A percentile compares a stretch with the other conserved stretches of the same genome.
Conservation (phyloP, 768 basidiomycete genomes). For the Dioszegia aurantiaca region DNA sequence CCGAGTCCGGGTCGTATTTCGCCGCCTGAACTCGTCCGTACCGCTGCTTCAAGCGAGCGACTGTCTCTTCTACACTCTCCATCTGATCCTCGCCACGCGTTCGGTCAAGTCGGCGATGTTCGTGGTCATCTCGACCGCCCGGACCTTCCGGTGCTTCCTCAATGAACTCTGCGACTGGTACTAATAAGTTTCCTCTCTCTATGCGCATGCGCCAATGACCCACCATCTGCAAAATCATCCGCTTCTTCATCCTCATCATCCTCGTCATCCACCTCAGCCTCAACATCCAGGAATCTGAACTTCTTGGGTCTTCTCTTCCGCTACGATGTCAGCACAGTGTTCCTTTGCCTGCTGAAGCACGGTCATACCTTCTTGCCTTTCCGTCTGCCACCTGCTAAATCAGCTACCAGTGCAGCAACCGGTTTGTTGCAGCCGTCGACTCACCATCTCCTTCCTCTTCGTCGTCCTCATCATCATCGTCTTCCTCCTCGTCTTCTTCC, state of each 20-base stretch:
- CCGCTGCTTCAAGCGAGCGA: constrained; percentile 72
- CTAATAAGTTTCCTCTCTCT: not conserved
- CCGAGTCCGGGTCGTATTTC: constrained; percentile 86
- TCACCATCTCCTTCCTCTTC: constrained; percentile 41
- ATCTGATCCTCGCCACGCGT: constrained; percentile 63
- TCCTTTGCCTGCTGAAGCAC: constrained; percentile 44
- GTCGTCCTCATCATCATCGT: constrained; percentile 39
- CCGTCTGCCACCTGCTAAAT: constrained; percentile 9
- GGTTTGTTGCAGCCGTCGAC: not conserved
- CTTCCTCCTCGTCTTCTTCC: constrained; percentile 21
- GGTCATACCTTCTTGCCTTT: constrained; percentile 55
- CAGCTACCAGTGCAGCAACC: not conserved
- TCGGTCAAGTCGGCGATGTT: constrained; percentile 60
- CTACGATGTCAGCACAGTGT: constrained; percentile 23
- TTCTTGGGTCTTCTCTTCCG: constrained; percentile 56
- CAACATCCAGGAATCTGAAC: constrained; percentile 88
- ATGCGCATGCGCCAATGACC: no score
- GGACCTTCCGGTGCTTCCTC: constrained; percentile 47
- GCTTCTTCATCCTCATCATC: constrained; percentile 80
- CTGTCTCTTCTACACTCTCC: constrained; percentile 78
- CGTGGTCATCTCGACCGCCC: constrained; percentile 36
- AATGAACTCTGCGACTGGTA: constrained; percentile 53
- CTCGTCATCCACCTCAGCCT: constrained; percentile 94
- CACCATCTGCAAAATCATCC: constrained; percentile 53
- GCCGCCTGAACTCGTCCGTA: constrained; percentile 59